Percentiles rank a stretch among this genome's conserved stretches.
phyloP scores from a whole-genome alignment of 2,329 filamentous ascomycete genomes.

The Zasmidium citrigriseum region DNA sequence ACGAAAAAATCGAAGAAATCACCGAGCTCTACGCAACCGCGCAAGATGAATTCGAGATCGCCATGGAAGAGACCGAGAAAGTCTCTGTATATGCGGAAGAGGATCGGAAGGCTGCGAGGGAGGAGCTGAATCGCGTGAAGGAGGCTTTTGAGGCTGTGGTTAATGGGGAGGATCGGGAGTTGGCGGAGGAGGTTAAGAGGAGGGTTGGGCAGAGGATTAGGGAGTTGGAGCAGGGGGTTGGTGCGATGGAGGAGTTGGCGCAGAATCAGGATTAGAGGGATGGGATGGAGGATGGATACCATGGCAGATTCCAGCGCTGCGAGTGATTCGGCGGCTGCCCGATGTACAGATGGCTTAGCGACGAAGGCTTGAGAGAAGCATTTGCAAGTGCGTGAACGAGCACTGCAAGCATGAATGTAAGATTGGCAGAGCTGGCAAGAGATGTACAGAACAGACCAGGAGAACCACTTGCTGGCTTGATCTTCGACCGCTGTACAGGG shows the following conservation, averaged over 20 bases:
- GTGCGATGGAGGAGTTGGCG: slow-evolving; percentile 54
- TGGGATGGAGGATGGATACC: neutral
- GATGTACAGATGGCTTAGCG: too few relatives aligned
- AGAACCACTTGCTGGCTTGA: too few relatives aligned
- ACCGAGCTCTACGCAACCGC: slow-evolving; percentile 44
- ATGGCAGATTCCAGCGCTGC: too few relatives aligned
- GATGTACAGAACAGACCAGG: too few relatives aligned
- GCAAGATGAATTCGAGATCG: slow-evolving; percentile 51
- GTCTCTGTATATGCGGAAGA: slow-evolving; percentile 58
- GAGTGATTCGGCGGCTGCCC: too few relatives aligned
- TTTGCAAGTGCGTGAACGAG: too few relatives aligned
- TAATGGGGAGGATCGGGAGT: slow-evolving; percentile 41
- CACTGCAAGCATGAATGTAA: too few relatives aligned
- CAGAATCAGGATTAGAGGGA: slow-evolving; percentile 44
- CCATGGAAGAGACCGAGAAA: slow-evolving; percentile 54
- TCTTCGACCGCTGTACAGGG: too few relatives aligned
- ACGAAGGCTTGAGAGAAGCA: too few relatives aligned
- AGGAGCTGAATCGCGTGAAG: slow-evolving; percentile 53
- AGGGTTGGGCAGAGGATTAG: slow-evolving; percentile 54
- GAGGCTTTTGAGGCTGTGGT: slow-evolving; percentile 48
- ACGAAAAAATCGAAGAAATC: slow-evolving; percentile 44
- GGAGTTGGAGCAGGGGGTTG: slow-evolving; percentile 55
- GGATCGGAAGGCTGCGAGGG: slow-evolving; percentile 54
- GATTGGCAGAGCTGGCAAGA: too few relatives aligned
- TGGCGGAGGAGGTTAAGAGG: slow-evolving; percentile 53